A percentile compares a stretch with the other conserved stretches of the same genome.
These are phyloP conservation scores for Areca catechu DNA, from an alignment of 176 grass and related monocot species.

Conservation along the genomic window DNA sequence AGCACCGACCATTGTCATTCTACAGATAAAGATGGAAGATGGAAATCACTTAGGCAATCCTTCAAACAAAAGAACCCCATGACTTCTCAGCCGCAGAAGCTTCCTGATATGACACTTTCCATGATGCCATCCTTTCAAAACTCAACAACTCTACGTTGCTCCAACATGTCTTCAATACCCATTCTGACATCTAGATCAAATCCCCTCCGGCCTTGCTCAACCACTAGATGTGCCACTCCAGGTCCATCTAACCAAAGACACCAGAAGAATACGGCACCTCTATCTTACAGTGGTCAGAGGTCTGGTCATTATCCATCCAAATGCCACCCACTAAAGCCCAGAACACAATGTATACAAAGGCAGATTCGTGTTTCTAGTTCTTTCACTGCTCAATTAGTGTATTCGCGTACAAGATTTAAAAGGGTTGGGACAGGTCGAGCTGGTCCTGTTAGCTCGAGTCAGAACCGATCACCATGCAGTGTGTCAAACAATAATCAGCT, in stretches of 20 bases:
- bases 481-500: not conserved
- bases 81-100: slow-evolving; percentile 28
- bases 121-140: not conserved
- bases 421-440: not conserved
- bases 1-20: slow-evolving; percentile 71
- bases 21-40: slow-evolving; percentile 58
- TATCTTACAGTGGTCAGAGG: slow-evolving; percentile 10
- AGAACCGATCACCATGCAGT: not conserved
- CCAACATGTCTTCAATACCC: not conserved
- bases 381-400: slow-evolving; percentile 16
- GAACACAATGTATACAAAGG: not conserved
- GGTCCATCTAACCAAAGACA: not conserved
- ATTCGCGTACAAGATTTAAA: slow-evolving; percentile 13
- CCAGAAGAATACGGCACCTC: not conserved
- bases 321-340: slow-evolving; percentile 1
- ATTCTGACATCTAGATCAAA: slow-evolving; percentile 8
- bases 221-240: not conserved
- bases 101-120: slow-evolving; percentile 6
- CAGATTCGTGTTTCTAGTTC: not conserved
- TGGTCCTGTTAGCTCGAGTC: not conserved
- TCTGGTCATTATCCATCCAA: not conserved
- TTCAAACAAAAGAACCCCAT: slow-evolving; percentile 31
- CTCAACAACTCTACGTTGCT: not conserved
- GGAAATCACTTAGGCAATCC: slow-evolving; percentile 47
- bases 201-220: slow-evolving; percentile 12